Evolutionary conservation across 768 basidiomycete genomes (phyloP).

Genomic region (Kwoniella botswanensis): DNA sequence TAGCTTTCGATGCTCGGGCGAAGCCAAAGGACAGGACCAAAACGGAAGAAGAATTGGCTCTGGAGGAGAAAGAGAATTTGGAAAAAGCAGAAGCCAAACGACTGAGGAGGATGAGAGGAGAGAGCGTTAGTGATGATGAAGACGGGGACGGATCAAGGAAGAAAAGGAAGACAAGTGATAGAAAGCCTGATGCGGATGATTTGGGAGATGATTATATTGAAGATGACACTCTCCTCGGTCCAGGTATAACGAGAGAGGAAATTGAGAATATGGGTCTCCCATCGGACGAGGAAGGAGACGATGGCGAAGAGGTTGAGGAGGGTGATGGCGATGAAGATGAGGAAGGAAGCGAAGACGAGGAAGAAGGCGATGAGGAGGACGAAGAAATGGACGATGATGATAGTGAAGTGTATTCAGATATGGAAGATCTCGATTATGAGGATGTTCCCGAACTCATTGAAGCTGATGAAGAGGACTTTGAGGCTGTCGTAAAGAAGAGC

Average conservation of each 20-base stretch:
- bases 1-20: conserved; percentile 90
- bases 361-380: conserved; percentile 59
- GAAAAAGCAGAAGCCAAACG: conserved; percentile 83
- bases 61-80: conserved; percentile 82
- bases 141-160: conserved; percentile 57
- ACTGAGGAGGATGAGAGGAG: conserved; percentile 81
- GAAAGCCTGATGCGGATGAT: conserved; percentile 79
- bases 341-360: conserved; percentile 53
- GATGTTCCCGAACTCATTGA: conserved; percentile 19
- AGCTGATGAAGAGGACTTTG: conserved; percentile 23
- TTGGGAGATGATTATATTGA: conserved; percentile 77
- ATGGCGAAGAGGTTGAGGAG: conserved; percentile 31
- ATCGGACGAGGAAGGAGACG: conserved; percentile 59
- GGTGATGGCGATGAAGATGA: conserved; percentile 54
- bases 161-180: conserved; percentile 52
- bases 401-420: conserved; percentile 36
- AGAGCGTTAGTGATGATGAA: conserved; percentile 70
- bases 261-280: conserved; percentile 54
- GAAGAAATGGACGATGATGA: conserved; percentile 59
- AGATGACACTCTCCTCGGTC: conserved; percentile 46
- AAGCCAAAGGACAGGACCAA: conserved; percentile 94
- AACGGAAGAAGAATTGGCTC: conserved; percentile 90
- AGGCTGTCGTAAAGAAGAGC: conserved; percentile 26
- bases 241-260: conserved; percentile 50
- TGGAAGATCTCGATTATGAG: conserved; percentile 52